Percentiles rank a stretch among this genome's conserved stretches.
These are phyloP conservation scores for Saturnispora mendoncae DNA, from an alignment of 805 yeast genomes.

Conservation along the genomic window DNA sequence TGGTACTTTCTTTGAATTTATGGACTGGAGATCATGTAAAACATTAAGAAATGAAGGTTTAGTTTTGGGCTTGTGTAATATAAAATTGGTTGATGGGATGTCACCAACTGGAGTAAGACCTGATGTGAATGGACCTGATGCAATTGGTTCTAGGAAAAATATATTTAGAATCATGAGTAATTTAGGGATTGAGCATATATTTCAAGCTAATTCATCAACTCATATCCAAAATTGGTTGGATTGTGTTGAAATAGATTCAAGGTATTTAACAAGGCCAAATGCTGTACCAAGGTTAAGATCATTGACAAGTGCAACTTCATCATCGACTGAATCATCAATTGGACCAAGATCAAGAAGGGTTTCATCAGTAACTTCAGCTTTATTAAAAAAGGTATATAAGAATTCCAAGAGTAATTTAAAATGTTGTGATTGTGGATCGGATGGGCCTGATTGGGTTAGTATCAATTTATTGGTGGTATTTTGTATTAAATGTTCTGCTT, in stretches of 20 bases:
- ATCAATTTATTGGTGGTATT: conserved; percentile 61
- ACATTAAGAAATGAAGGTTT: conserved; percentile 58
- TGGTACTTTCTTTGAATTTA: conserved; percentile 61
- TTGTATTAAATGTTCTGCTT: conserved; percentile 81
- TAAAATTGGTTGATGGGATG: conserved; percentile 33
- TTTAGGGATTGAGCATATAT: conserved; percentile 52
- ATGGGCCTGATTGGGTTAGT: conserved; percentile 73
- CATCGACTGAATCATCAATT: conserved; percentile 2
- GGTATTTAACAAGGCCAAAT: background rate
- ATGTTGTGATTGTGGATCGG: conserved; percentile 76
- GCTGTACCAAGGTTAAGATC: conserved; percentile 1
- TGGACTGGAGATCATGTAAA: conserved; percentile 71
- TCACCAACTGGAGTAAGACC: conserved; percentile 34
- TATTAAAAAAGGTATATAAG: conserved; percentile 32
- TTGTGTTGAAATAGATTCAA: conserved; percentile 22
- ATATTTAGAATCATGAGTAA: conserved; percentile 77
- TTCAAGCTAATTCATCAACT: conserved; percentile 62
- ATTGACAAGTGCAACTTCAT: background rate
- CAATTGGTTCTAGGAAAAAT: conserved; percentile 37
- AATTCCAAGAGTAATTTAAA: conserved; percentile 44
- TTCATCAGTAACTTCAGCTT: conserved; percentile 28
- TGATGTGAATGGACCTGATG: conserved; percentile 15
- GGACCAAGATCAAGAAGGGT: conserved; percentile 23
- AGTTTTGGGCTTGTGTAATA: conserved; percentile 59
- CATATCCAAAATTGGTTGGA: conserved; percentile 66